Base-by-base conservation (phyloP, 805 yeast genomes). In the Pichia phayaonensis region DNA sequence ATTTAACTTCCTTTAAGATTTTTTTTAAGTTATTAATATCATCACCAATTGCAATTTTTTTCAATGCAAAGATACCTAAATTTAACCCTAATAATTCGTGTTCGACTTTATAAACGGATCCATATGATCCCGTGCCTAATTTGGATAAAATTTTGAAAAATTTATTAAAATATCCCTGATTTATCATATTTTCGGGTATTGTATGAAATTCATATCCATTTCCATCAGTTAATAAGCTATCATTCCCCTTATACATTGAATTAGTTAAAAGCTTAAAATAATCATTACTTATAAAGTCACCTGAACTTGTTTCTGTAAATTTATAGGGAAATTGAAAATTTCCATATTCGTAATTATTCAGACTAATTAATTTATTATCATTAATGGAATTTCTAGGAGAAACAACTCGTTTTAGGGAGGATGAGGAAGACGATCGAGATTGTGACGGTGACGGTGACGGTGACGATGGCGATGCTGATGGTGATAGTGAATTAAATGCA, bases 111-210 rank as follows among this genome's bases (percentile, higher is more conserved):
- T 77, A 84, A 11, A 90, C 97, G 26, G 84, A 79, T 0, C 96
- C 96, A 57, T 88, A 80, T 6, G 95, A 86, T 0, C 97, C 97
- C 36, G 84, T 74, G 0, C 97, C 97, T 15, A 90, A 66, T 2
- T 76, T 67, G 1, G 79, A 74, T 15, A 81, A 67, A 31, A 79
- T 76, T 40, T 71, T 74, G 68, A 90, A 90, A 62, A 90, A 85
- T 50, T 81, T 80, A 21, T 75, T 71, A 58, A 84, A 90, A 62
- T 90, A 90, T 3, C 95, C 96, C 54, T 85, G 95, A 45, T 86
- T 83, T 60, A 88, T 86, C 4, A 90, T 72, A 8, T 75, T 73
- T 11, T 56, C 51, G 1, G 69, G 69, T 40, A 48, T 54, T 52
- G 40, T 26, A 20, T 31, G 44, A 26, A 40, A 46, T 15, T 39